These are phyloP conservation scores for Nephelium lappaceum DNA, from an alignment of 345 rosid genomes.

Conservation along the genomic window DNA sequence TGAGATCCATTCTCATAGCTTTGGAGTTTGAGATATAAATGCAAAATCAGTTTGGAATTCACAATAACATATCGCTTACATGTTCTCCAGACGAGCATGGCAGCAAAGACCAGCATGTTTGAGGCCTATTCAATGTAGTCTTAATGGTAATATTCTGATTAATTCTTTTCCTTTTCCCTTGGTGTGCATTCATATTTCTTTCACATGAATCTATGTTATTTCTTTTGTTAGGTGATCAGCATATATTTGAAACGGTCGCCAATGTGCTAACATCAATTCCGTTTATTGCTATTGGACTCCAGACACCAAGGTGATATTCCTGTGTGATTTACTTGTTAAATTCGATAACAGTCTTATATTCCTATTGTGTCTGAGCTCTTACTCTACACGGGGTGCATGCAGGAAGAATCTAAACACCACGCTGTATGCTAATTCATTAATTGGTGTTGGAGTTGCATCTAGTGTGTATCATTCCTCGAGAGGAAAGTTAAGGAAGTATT, in stretches of 20 bases:
- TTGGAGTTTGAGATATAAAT: background rate
- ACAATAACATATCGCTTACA: constrained; percentile 10
- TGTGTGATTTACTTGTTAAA: constrained; percentile 10
- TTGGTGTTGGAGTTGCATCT: constrained; percentile 94
- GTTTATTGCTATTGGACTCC: constrained; percentile 80
- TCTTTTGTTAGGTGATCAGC: constrained; percentile 61
- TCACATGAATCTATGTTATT: background rate
- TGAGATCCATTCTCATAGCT: background rate
- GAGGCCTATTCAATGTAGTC: constrained; percentile 68
- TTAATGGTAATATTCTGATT: constrained; percentile 50
- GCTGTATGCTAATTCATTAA: constrained; percentile 87
- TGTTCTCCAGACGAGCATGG: constrained; percentile 72
- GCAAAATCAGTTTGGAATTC: background rate
- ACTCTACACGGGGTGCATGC: constrained; percentile 17
- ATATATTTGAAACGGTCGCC: constrained; percentile 65
- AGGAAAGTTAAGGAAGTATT: constrained; percentile 72
- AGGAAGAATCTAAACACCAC: constrained; percentile 75
- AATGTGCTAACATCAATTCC: constrained; percentile 94
- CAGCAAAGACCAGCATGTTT: constrained; percentile 91
- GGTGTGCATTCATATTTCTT: background rate
- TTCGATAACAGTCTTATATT: background rate
- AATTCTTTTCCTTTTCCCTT: background rate
- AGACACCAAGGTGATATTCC: constrained; percentile 76
- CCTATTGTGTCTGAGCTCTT: constrained; percentile 12
- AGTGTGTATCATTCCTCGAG: constrained; percentile 86